Conservation (phyloP, 805 yeast genomes). For the Nadsonia fulvescens region DNA sequence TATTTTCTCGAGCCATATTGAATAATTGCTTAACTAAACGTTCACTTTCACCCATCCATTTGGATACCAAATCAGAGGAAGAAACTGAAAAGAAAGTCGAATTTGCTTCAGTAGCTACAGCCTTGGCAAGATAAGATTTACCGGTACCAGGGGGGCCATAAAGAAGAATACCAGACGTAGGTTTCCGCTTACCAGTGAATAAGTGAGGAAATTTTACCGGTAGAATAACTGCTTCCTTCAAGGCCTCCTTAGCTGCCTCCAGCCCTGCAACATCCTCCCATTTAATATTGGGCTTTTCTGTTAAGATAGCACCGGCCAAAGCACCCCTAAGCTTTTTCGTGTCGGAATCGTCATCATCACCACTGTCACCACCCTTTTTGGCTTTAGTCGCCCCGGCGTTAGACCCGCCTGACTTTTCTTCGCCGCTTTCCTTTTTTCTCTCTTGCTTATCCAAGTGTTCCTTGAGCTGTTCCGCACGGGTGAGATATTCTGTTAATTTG, state of each 20-base stretch:
- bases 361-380: conserved; percentile 30
- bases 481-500: conserved; percentile 77
- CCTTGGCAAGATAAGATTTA: conserved; percentile 90
- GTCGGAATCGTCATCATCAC: conserved; percentile 56
- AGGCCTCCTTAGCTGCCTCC: conserved; percentile 87
- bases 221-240: conserved; percentile 90
- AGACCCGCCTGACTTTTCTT: conserved; percentile 38
- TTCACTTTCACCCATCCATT: conserved; percentile 99
- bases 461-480: conserved; percentile 86
- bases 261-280: conserved; percentile 97
- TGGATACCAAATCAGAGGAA: conserved; percentile 88
- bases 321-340: conserved; percentile 83
- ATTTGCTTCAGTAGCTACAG: conserved; percentile 96
- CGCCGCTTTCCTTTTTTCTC: conserved; percentile 29
- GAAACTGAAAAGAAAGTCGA: conserved; percentile 92
- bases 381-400: conserved; percentile 27
- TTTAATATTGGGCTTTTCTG: conserved; percentile 79
- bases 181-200: conserved; percentile 87
- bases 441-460: conserved; percentile 57
- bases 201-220: conserved; percentile 94
- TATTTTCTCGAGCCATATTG: conserved; percentile 89
- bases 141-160: conserved; percentile 98
- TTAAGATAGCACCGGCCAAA: conserved; percentile 72
- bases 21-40: conserved; percentile 88
- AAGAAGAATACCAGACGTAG: conserved; percentile 73